These are phyloP conservation scores for Parascedosporium putredinis DNA, from an alignment of 2,329 filamentous ascomycete genomes.

Conservation along the genomic window DNA sequence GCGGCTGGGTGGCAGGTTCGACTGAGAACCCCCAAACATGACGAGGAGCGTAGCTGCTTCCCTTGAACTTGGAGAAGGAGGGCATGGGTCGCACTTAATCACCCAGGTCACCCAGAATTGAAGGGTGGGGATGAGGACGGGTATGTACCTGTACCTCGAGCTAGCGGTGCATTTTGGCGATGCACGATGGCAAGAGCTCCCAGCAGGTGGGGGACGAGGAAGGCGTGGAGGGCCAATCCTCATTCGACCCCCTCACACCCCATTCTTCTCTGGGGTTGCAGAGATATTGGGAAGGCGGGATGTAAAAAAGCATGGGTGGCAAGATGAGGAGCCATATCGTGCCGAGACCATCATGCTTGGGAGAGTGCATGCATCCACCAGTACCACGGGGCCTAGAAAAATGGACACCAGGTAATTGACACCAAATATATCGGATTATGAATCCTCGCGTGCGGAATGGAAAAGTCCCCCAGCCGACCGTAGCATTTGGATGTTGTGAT, in stretches of 20 bases:
- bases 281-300: constrained; percentile 2
- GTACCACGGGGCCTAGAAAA: background rate
- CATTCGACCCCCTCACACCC: too few relatives aligned
- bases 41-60: background rate
- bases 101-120: background rate
- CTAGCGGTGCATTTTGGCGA: background rate
- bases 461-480: too few relatives aligned
- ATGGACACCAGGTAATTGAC: background rate
- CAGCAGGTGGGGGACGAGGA: too few relatives aligned
- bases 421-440: background rate
- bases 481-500: too few relatives aligned
- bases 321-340: background rate
- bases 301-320: background rate
- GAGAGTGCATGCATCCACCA: background rate
- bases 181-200: too few relatives aligned
- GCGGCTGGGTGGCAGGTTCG: background rate
- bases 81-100: background rate
- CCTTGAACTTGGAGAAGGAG: background rate
- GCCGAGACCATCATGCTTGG: background rate
- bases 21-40: background rate
- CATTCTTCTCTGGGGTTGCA: too few relatives aligned
- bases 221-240: too few relatives aligned
- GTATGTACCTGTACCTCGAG: background rate
- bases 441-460: background rate
- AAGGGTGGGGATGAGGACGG: background rate